Conservation (phyloP, 306 rosid species). For the Arachis stenosperma region DNA sequence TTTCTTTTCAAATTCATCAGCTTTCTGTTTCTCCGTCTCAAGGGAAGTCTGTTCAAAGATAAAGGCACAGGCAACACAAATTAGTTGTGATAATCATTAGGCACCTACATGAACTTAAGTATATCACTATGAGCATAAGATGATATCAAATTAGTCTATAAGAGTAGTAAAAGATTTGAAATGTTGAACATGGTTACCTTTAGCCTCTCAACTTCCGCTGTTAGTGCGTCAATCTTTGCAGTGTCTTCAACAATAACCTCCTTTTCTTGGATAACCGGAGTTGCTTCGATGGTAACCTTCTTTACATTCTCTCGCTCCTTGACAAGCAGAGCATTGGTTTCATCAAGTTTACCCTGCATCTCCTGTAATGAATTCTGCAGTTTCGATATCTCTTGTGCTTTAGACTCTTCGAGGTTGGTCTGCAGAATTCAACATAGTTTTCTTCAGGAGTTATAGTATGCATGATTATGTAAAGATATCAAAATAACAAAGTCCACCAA, state of each 20-base stretch:
- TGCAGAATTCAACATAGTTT: slow-evolving; percentile 51
- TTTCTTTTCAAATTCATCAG: slow-evolving; percentile 63
- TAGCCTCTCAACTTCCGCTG: slow-evolving; percentile 65
- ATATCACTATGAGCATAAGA: slow-evolving; percentile 25
- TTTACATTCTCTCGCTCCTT: slow-evolving; percentile 73
- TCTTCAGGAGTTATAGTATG: slow-evolving; percentile 31
- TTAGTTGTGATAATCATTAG: slow-evolving; percentile 34
- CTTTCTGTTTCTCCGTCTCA: slow-evolving; percentile 62
- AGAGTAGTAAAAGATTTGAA: slow-evolving; percentile 26
- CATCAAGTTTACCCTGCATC: slow-evolving; percentile 66
- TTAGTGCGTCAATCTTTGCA: slow-evolving; percentile 66
- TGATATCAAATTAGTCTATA: slow-evolving; percentile 15
- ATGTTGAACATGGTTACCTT: slow-evolving; percentile 57
- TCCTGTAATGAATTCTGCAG: slow-evolving; percentile 74
- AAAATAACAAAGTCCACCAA: slow-evolving; percentile 22
- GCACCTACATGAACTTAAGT: slow-evolving; percentile 25
- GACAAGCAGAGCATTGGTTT: slow-evolving; percentile 60
- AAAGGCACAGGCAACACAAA: slow-evolving; percentile 35
- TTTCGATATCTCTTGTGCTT: slow-evolving; percentile 76
- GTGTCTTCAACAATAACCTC: slow-evolving; percentile 83
- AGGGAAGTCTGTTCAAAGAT: slow-evolving; percentile 48
- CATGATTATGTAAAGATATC: slow-evolving; percentile 29
- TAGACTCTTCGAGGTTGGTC: slow-evolving; percentile 86
- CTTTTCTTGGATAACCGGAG: slow-evolving; percentile 78
- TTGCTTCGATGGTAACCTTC: slow-evolving; percentile 71